Evolutionary conservation across 176 grass and related monocot genomes (phyloP), one percentile per base, ranked within the genome.

Genomic region (Lolium perenne): DNA sequence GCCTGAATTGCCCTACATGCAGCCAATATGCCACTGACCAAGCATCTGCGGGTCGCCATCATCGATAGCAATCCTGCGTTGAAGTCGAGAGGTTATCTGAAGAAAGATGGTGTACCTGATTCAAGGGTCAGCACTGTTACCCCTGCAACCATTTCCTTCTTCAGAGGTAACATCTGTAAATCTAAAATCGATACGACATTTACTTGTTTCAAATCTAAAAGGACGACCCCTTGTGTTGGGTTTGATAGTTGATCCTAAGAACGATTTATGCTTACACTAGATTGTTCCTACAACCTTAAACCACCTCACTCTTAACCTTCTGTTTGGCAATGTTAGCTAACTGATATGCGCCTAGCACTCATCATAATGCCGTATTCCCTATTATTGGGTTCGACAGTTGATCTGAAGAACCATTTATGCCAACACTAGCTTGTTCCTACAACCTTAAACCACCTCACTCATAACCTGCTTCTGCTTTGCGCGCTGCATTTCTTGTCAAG

Each of bases 101-200:
- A 84, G 65, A 94, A 89, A 89, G 91, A 85, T 82, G 74, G 73
- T 64, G 78, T 84, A 66, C 96, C 93, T 17, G 92, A 92, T 83
- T 92, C 93, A 40, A 98, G 93, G 84, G 96, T 98, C 76, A 98
- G 96, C 85, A 95, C 93, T 56, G 64, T 98, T 69, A 95, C 96
- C 55, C 96, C 93, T 51, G 93, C 90, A 78, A 98, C 93, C 72
- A 98, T 98, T 64, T 89, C 91, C 56, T 93, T 95, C 79, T 92
- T 98, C 54, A 88, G 83, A 92, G 96, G 96, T 98, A 92, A 23
- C 40, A 3, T 70, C 29, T 53, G 29, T 45, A 20, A 68, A 86
- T 38, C 41, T 88, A 50, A 67, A 16, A n/a, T 38, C 1, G 38
- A 38, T 67, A 6, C 43, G 49, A 8, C 56, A 16, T n/a, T n/a